Conservation (phyloP, 352 stramenopile genomes). For the Saprolegnia parasitica region DNA sequence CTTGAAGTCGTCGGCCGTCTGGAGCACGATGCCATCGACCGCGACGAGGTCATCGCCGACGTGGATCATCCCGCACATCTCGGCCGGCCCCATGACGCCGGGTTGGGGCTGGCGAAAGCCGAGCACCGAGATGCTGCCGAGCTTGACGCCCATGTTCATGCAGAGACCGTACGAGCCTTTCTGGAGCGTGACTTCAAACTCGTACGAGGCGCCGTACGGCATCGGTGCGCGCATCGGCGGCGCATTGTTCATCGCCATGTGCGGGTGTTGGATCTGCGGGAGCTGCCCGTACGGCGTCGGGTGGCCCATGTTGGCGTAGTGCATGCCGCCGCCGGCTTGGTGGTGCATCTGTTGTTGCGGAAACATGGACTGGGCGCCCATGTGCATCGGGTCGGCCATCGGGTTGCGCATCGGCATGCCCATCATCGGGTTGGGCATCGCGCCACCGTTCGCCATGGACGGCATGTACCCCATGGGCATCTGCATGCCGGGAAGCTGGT, state of each 20-base stretch:
- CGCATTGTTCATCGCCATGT: slow-evolving; percentile 9
- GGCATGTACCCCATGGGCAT: slow-evolving; percentile 24
- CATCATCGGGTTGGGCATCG: slow-evolving; percentile 27
- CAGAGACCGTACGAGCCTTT: slow-evolving; percentile 83
- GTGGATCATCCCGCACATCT: slow-evolving; percentile 74
- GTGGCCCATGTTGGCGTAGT: slow-evolving; percentile 3
- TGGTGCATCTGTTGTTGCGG: slow-evolving; percentile 20
- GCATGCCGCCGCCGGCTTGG: background rate
- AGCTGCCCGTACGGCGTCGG: slow-evolving; percentile 10
- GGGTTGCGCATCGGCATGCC: slow-evolving; percentile 23
- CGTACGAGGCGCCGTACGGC: slow-evolving; percentile 34
- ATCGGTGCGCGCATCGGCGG: background rate
- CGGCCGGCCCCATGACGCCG: slow-evolving; percentile 66
- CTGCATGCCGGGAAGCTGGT: slow-evolving; percentile 21
- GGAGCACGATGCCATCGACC: slow-evolving; percentile 73
- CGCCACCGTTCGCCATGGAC: slow-evolving; percentile 5
- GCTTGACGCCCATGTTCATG: slow-evolving; percentile 87
- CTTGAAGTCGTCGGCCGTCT: slow-evolving; percentile 76
- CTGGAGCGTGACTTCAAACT: slow-evolving; percentile 84
- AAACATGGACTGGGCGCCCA: slow-evolving; percentile 1
- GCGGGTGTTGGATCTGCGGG: slow-evolving; percentile 5
- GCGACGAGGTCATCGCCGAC: slow-evolving; percentile 73
- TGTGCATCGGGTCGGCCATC: slow-evolving; percentile 9
- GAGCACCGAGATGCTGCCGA: slow-evolving; percentile 72
- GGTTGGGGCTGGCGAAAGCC: slow-evolving; percentile 76